phyloP scores from a whole-genome alignment of 495 filamentous ascomycete genomes.

The Aspergillus carlsbadensis region DNA sequence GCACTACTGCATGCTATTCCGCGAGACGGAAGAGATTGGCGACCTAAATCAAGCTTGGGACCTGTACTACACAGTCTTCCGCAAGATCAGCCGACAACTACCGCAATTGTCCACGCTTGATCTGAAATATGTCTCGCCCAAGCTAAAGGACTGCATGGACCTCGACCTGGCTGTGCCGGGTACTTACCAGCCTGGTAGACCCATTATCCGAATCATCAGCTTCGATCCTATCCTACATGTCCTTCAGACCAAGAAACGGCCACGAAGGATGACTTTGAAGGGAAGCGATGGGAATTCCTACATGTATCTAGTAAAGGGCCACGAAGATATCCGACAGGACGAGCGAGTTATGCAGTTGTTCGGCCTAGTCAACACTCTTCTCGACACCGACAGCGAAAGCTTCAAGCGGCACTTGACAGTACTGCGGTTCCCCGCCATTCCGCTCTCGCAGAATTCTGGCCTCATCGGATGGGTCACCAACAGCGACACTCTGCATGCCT shows the following conservation, averaged over 20 bases:
- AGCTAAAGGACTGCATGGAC: constrained; percentile 75
- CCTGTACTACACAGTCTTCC: constrained; percentile 96
- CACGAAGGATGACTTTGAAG: constrained; percentile 81
- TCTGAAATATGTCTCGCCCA: constrained; percentile 92
- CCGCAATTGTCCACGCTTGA: constrained; percentile 91
- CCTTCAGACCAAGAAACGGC: constrained; percentile 94
- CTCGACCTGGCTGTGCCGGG: constrained; percentile 92
- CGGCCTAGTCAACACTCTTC: constrained; percentile 89
- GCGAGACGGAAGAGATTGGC: constrained; percentile 78
- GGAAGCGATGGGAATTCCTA: constrained; percentile 86
- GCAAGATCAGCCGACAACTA: constrained; percentile 89
- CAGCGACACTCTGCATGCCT: constrained; percentile 91
- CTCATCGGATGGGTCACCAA: constrained; percentile 97
- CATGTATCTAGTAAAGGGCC: constrained; percentile 88
- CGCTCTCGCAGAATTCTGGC: constrained; percentile 92
- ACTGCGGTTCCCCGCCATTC: constrained; percentile 90
- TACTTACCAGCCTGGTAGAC: constrained; percentile 86
- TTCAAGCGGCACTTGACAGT: constrained; percentile 97
- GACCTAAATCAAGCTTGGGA: constrained; percentile 99
- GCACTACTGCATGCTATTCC: constrained; percentile 93
- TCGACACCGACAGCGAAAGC: constrained; percentile 88
- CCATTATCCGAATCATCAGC: constrained; percentile 78
- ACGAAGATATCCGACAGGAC: constrained; percentile 98
- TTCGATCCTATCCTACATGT: constrained; percentile 89
- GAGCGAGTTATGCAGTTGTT: constrained; percentile 99